These are phyloP conservation scores for Neoascochyta sp. DNA, from an alignment of 2,329 filamentous ascomycete species.

Conservation along the genomic window DNA sequence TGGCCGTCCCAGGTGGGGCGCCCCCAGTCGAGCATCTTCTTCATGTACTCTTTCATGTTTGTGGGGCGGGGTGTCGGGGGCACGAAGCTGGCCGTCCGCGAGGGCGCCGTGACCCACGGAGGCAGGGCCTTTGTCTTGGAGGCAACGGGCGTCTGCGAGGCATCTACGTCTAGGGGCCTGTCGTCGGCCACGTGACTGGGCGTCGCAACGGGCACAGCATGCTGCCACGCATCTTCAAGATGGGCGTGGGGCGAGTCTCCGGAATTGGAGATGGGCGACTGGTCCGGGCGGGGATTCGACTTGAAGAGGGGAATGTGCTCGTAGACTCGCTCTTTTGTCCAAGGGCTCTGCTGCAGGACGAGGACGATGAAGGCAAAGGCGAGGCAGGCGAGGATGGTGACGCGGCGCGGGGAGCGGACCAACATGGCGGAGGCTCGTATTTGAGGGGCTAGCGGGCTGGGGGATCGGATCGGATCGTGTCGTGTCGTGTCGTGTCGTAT, in stretches of 20 bases:
- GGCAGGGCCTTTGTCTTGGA: slow-evolving; percentile 12
- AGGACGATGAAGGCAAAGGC: slow-evolving; percentile 32
- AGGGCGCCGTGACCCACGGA: slow-evolving; percentile 24
- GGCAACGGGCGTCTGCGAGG: slow-evolving; percentile 3
- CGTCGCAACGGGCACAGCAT: slow-evolving; percentile 14
- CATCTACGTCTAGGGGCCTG: background rate
- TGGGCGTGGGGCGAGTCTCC: slow-evolving; percentile 11
- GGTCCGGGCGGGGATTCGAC: slow-evolving; percentile 8
- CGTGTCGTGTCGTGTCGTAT: no score
- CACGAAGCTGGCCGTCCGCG: slow-evolving; percentile 13
- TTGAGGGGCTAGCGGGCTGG: no score
- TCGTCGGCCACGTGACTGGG: background rate
- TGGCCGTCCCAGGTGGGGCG: slow-evolving; percentile 39
- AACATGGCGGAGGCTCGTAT: slow-evolving; percentile 29
- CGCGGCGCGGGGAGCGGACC: slow-evolving; percentile 37
- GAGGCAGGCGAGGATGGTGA: slow-evolving; percentile 36
- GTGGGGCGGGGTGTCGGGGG: slow-evolving; percentile 15
- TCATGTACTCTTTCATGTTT: slow-evolving; percentile 38
- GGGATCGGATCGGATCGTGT: no score
- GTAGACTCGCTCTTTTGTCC: slow-evolving; percentile 23
- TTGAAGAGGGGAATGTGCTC: slow-evolving; percentile 24
- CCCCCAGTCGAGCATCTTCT: slow-evolving; percentile 43
- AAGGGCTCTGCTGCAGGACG: slow-evolving; percentile 29
- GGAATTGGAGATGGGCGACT: slow-evolving; percentile 11
- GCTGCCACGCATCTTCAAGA: slow-evolving; percentile 22